Evolutionary conservation across 2,329 filamentous ascomycete genomes (phyloP).

Genomic region (Trichoderma sp.): DNA sequence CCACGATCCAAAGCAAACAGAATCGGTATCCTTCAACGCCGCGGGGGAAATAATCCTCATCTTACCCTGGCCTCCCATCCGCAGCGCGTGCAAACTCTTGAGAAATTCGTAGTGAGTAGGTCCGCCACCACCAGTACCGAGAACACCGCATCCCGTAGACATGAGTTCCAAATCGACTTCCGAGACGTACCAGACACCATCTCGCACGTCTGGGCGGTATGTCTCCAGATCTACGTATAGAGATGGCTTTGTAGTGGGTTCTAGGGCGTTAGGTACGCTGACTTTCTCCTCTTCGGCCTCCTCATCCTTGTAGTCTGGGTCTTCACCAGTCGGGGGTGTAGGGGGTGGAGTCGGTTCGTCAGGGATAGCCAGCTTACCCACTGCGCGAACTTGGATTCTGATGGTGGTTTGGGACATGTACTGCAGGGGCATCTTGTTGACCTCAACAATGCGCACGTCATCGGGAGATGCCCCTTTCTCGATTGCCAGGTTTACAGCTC

Average conservation of each 20-base stretch:
- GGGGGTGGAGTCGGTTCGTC: slow-evolving; percentile 27
- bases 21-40: slow-evolving; percentile 36
- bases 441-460: slow-evolving; percentile 43
- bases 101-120: slow-evolving; percentile 43
- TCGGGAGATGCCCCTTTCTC: slow-evolving; percentile 31
- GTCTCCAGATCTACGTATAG: slow-evolving; percentile 29
- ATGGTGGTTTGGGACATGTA: slow-evolving; percentile 37
- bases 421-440: slow-evolving; percentile 42
- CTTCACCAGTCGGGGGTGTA: slow-evolving; percentile 19
- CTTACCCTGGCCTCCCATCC: slow-evolving; percentile 32
- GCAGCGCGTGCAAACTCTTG: slow-evolving; percentile 38
- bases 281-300: slow-evolving; percentile 28
- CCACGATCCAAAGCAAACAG: slow-evolving; percentile 43
- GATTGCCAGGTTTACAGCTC: slow-evolving; percentile 31
- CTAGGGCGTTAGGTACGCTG: slow-evolving; percentile 29
- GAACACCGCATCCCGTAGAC: slow-evolving; percentile 35
- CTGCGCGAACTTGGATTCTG: slow-evolving; percentile 34
- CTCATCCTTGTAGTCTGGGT: neutral
- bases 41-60: slow-evolving; percentile 42
- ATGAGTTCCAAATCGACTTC: slow-evolving; percentile 37
- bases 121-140: slow-evolving; percentile 39
- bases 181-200: slow-evolving; percentile 36
- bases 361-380: slow-evolving; percentile 33
- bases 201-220: slow-evolving; percentile 32
- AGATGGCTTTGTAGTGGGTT: slow-evolving; percentile 33